Evolutionary conservation across 805 yeast genomes (phyloP), one percentile per base, ranked within the genome.

Genomic region (Candida oleophila): DNA sequence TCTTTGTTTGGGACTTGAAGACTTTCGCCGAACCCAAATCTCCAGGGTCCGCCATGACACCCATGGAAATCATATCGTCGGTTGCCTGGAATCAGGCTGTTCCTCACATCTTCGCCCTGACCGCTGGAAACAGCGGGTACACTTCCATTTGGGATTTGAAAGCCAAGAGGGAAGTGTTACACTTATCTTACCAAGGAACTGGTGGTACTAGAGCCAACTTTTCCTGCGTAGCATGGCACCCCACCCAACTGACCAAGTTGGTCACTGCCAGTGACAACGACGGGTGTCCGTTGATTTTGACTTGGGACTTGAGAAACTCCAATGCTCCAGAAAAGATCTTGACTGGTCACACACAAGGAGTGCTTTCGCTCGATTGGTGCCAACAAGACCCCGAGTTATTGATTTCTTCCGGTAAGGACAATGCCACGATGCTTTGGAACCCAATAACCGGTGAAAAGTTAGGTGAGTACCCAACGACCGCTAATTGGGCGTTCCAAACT

Each of bases 261-360:
- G 82, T 87, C 22, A 92, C 98, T 21, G 96, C 96, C 22, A 83
- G 94, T 22, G 90, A 85, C 49, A 80, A 82, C 48, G 97, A 91
- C 65, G 72, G 77, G 18, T 80, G 81, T 43, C 96, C 99, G 11
- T 77, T 87, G 28, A 82, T 94, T 45, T 69, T 89, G 53, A 75
- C 92, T 14, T 94, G 99, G 99, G 97, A 94, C 71, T 77, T 94
- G 61, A 82, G 97, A 66, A 92, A 94, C 63, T 83, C 96, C 22
- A 85, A 87, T 59, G 89, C 86, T n/a, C 99, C 99, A 7, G 90
- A 89, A 61, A 70, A 69, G 48, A 72, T 86, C 32, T 66, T 91
- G 57, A 68, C 66, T 41, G 97, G 97, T 46, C 98, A 92, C 64
- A 78, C 81, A 42, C 86, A 87, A 66, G 99, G 98, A 34, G 83